These are phyloP conservation scores for Populus deltoides DNA, from an alignment of 345 rosid species.

Conservation along the genomic window DNA sequence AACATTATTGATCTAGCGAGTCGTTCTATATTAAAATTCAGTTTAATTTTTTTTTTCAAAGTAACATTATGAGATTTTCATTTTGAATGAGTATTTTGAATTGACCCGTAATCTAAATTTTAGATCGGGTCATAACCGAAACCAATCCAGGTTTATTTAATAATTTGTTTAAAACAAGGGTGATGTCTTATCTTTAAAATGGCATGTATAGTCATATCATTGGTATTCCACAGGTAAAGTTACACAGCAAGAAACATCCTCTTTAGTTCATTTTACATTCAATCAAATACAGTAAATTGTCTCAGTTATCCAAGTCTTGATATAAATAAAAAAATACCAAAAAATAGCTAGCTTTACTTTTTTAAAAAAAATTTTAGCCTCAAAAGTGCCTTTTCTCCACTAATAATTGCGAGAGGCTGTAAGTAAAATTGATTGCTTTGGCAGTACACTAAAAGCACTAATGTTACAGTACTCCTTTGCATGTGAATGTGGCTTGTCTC, in stretches of 20 bases:
- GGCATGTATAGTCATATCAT: background rate
- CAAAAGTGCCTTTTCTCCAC: background rate
- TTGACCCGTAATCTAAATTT: too few species aligned
- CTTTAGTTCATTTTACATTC: conserved; percentile 14
- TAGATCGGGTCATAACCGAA: too few species aligned
- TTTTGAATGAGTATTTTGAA: too few species aligned
- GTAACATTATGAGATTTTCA: too few species aligned
- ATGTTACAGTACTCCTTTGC: background rate
- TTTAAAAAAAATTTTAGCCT: background rate
- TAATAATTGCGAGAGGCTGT: background rate
- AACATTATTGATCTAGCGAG: too few species aligned
- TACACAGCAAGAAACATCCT: conserved; percentile 16
- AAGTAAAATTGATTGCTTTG: background rate
- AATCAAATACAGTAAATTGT: conserved; percentile 10
- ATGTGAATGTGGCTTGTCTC: conserved; percentile 14
- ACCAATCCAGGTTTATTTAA: too few species aligned
- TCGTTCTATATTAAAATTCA: too few species aligned
- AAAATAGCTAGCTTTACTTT: background rate
- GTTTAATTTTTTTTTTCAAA: too few species aligned
- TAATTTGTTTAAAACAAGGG: background rate
- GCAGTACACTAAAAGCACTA: background rate
- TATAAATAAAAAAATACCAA: background rate
- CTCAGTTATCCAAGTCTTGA: background rate
- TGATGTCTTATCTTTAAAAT: background rate
- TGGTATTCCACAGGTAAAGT: conserved; percentile 19